Evolutionary conservation across 306 rosid species (phyloP).

Genomic region (Castanopsis chinensis): DNA sequence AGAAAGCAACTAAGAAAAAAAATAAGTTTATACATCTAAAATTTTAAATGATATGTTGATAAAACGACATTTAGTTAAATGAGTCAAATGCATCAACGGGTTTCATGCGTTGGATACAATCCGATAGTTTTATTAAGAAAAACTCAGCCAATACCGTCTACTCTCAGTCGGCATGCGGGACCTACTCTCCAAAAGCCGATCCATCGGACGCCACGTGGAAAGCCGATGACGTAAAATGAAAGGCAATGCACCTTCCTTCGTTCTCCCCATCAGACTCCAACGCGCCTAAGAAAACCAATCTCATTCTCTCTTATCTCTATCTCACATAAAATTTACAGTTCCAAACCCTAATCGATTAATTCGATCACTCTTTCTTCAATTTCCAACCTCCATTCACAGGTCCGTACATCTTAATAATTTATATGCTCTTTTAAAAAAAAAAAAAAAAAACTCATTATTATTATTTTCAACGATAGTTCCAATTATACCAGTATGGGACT

Average conservation of each 20-base stretch:
- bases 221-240: neutral
- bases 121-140: too few relatives aligned
- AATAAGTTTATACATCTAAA: too few relatives aligned
- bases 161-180: too few relatives aligned
- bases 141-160: too few relatives aligned
- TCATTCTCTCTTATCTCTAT: neutral
- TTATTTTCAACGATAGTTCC: neutral
- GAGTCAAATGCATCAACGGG: too few relatives aligned
- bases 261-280: neutral
- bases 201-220: neutral
- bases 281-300: conserved; percentile 32
- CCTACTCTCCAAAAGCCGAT: neutral
- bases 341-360: conserved; percentile 6
- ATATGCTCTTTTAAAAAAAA: too few relatives aligned
- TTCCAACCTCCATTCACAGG: conserved; percentile 5
- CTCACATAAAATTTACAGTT: neutral
- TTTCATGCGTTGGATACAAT: too few relatives aligned
- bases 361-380: conserved; percentile 2
- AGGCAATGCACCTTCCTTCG: conserved; percentile 15
- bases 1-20: too few relatives aligned
- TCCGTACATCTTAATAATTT: neutral
- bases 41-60: too few relatives aligned
- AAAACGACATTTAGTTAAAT: too few relatives aligned
- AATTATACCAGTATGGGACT: neutral
- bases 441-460: too few relatives aligned